phyloP scores from a whole-genome alignment of 441 rosid species.

The Oxalis stricta region DNA sequence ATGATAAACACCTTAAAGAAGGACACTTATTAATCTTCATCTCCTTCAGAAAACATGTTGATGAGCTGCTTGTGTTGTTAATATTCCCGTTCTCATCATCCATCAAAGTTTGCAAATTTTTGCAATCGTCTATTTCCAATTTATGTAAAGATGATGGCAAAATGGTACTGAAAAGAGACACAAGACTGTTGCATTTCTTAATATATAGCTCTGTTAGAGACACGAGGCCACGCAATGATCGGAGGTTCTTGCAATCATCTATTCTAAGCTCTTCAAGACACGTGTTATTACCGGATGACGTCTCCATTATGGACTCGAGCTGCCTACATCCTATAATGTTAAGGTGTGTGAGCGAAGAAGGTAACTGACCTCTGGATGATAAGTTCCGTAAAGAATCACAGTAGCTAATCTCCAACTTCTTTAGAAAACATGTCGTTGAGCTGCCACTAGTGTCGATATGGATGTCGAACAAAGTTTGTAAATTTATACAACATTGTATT shows the following conservation, averaged over 20 bases:
- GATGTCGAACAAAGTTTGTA: neutral
- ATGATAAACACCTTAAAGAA: neutral
- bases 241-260: neutral
- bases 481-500: neutral
- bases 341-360: neutral
- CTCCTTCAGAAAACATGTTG: neutral
- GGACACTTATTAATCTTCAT: conserved; percentile 4
- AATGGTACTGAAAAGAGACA: neutral
- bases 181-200: neutral
- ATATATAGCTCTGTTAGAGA: neutral
- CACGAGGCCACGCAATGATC: neutral
- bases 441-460: neutral
- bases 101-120: too few species aligned
- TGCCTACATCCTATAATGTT: neutral
- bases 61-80: too few species aligned
- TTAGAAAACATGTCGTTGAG: neutral
- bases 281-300: neutral
- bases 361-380: neutral
- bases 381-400: neutral
- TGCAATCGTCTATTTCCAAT: too few species aligned
- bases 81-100: too few species aligned
- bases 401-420: neutral
- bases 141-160: too few species aligned
- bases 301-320: neutral
- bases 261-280: too few species aligned